A percentile compares a stretch with the other conserved stretches of the same genome.
Evolutionary conservation across 495 filamentous ascomycete genomes (phyloP).

Genomic region (Entonaema liquescens): DNA sequence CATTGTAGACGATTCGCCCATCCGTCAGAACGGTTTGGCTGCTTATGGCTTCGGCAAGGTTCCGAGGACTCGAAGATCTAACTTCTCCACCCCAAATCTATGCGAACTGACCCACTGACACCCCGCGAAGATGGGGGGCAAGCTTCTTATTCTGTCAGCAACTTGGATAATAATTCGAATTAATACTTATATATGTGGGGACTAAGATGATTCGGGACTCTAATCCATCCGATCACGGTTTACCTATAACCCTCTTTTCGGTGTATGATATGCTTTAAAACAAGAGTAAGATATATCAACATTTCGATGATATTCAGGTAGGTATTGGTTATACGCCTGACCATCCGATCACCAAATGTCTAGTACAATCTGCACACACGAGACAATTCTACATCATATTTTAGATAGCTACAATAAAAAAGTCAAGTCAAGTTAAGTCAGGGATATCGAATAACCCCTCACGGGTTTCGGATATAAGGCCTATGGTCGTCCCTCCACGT

Average conservation of each 20-base stretch:
- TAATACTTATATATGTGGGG: constrained; percentile 6
- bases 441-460: background rate
- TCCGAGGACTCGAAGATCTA: constrained; percentile 35
- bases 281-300: background rate
- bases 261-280: background rate
- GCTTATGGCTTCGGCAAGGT: constrained; percentile 43
- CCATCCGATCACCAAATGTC: background rate
- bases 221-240: background rate
- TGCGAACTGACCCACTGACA: constrained; percentile 13
- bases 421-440: background rate
- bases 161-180: constrained; percentile 13
- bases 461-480: background rate
- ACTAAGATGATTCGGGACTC: background rate
- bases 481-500: background rate
- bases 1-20: constrained; percentile 21
- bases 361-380: background rate
- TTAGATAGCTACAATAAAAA: background rate
- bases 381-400: background rate
- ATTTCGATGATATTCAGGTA: background rate
- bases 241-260: background rate
- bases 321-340: background rate
- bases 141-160: constrained; percentile 10
- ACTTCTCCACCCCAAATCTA: constrained; percentile 28
- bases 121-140: constrained; percentile 16
- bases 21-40: constrained; percentile 42